Base-by-base conservation (phyloP, 768 basidiomycete species). In the Candolleomyces aberdarensis region DNA sequence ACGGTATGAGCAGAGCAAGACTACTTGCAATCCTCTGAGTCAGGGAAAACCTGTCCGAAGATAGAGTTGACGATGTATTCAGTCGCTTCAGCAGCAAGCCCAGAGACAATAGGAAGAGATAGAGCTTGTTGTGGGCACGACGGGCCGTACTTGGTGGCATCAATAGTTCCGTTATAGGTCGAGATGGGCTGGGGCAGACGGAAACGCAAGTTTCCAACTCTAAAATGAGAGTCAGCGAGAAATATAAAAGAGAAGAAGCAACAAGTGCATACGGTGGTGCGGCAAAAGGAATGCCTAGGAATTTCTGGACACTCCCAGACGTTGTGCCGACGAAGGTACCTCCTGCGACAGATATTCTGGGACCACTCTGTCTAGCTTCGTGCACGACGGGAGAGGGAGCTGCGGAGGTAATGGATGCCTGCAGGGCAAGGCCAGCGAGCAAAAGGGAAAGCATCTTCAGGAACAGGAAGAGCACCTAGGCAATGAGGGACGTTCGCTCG, bases 251-350 rank as follows among this genome's bases (percentile, higher is more conserved):
- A 60, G 10, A 39, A 40, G 31, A 19, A 3, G 22, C 51, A 9
- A 14, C 31, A 32, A n/a, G 60, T 0, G 67, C 80, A 63, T 61
- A 86, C 85, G 83, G 83, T 22, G 85, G 80, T 66, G 78, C 62
- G 14, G 82, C 84, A 58, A 81, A 86, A 1, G 84, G 84, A 43
- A 86, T 83, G 2, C 84, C 83, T 2, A 82, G 69, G 64, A 81
- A 85, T 59, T 75, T 73, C 10, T 76, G 67, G 11, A 72, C 65
- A 3, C 60, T 60, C 3, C 75, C 75, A 39, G 68, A 69, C 9
- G 67, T 65, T 17, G 61, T 64, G 15, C 84, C 84, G n/a, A 72
- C 72, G 67, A 84, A 76, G 0, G 76, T 81, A 3, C 74, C 83
- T 50, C 71, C 62, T 63, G 80, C 79, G 40, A 84, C 74, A 7